These are phyloP conservation scores for Pseudogymnoascus sp. DNA, from an alignment of 2,329 filamentous ascomycete genomes.

Conservation along the genomic window DNA sequence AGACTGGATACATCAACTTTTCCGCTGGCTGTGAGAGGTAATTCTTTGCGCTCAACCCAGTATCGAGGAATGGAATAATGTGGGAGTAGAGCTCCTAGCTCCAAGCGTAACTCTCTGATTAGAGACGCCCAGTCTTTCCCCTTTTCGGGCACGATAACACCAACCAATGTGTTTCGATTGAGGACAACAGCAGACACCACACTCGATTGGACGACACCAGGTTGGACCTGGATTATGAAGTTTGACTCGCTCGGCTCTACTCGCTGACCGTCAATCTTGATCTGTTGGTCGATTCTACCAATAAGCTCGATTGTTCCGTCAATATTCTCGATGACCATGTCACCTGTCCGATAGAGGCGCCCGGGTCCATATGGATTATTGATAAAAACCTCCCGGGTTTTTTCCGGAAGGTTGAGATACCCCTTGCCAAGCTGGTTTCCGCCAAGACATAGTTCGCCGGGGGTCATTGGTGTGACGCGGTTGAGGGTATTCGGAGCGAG, in stretches of 20 bases:
- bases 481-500: background rate
- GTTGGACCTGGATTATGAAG: slow-evolving; percentile 1
- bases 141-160: background rate
- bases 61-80: slow-evolving; percentile 9
- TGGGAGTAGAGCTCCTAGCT: slow-evolving; percentile 4
- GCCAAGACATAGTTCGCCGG: slow-evolving; percentile 12
- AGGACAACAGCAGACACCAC: background rate
- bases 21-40: slow-evolving; percentile 8
- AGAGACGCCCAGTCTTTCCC: background rate
- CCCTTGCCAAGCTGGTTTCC: slow-evolving; percentile 51
- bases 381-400: slow-evolving; percentile 50
- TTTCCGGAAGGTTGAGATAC: slow-evolving; percentile 49
- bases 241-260: slow-evolving; percentile 56
- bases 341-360: slow-evolving; percentile 55
- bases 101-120: background rate
- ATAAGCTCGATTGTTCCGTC: slow-evolving; percentile 52
- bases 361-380: slow-evolving; percentile 42
- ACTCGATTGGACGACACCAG: background rate
- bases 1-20: slow-evolving; percentile 11
- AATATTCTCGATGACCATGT: slow-evolving; percentile 39
- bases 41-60: slow-evolving; percentile 3
- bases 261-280: slow-evolving; percentile 55
- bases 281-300: slow-evolving; percentile 53
- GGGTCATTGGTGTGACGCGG: background rate
- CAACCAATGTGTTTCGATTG: background rate